These are phyloP conservation scores for Acorus gramineus DNA, from an alignment of 106 monocot species.

Conservation along the genomic window DNA sequence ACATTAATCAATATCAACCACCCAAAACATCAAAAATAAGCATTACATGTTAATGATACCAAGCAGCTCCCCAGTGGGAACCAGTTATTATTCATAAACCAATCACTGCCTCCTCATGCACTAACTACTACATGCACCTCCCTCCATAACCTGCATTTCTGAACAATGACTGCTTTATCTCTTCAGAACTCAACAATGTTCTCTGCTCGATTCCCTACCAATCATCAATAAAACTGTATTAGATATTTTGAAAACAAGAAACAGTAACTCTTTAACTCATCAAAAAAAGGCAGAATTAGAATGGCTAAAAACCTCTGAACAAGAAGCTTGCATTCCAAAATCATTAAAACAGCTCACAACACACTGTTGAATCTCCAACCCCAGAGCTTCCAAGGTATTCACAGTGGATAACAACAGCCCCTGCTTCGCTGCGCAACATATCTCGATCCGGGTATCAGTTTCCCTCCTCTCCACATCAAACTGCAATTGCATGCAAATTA, in stretches of 20 bases:
- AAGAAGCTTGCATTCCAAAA: constrained; percentile 94
- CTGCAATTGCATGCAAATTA: constrained; percentile 15
- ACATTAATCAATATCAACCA: too few species aligned
- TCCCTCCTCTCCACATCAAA: constrained; percentile 86
- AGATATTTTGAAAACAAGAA: too few species aligned
- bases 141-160: constrained; percentile 91
- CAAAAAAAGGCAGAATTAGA: too few species aligned
- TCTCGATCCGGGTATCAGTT: constrained; percentile 60
- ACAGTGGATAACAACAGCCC: constrained; percentile 81
- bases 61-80: too few species aligned
- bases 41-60: too few species aligned
- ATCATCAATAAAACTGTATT: too few species aligned
- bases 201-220: constrained; percentile 52
- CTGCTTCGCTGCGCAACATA: constrained; percentile 71
- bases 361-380: constrained; percentile 86
- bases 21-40: too few species aligned
- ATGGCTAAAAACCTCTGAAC: constrained; percentile 50
- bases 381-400: constrained; percentile 68
- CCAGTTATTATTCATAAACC: too few species aligned
- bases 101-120: neutral
- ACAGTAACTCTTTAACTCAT: too few species aligned
- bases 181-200: constrained; percentile 46
- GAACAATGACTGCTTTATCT: constrained; percentile 85
- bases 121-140: constrained; percentile 44
- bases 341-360: constrained; percentile 97